Conservation (phyloP, 1,139 yeast species). For the Suhomyces bribrorum region DNA sequence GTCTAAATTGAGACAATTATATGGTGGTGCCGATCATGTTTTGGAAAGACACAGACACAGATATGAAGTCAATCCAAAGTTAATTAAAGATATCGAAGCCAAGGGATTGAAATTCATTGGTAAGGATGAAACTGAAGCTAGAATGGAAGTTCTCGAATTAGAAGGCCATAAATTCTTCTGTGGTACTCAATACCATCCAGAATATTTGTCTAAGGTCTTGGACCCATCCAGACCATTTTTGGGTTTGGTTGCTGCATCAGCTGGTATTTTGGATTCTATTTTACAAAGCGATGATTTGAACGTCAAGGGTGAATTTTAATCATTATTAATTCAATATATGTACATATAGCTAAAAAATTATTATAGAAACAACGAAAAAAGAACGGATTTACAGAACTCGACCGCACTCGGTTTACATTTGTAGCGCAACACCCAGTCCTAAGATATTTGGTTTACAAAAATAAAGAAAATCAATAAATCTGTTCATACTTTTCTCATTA, state of each 20-base stretch:
- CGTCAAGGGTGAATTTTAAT: constrained; percentile 47
- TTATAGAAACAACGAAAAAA: constrained; percentile 2
- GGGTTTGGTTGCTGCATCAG: constrained; percentile 92
- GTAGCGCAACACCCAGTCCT: background rate
- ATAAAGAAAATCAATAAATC: no score
- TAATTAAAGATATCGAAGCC: constrained; percentile 67
- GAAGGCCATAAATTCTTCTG: constrained; percentile 82
- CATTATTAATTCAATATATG: constrained; percentile 2
- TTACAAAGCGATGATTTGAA: constrained; percentile 48
- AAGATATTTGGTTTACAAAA: no score
- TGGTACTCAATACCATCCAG: constrained; percentile 98
- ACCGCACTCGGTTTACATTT: no score
- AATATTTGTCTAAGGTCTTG: constrained; percentile 90
- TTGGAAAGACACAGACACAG: constrained; percentile 98
- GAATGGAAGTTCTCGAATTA: constrained; percentile 94
- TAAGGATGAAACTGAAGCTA: constrained; percentile 81
- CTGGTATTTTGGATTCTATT: constrained; percentile 72
- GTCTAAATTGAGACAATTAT: constrained; percentile 75
- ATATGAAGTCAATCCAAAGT: constrained; percentile 90
- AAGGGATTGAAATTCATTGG: constrained; percentile 89
- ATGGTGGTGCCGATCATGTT: constrained; percentile 70
- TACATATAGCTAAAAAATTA: constrained; percentile 10
- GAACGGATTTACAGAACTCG: background rate
- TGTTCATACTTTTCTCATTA: no score
- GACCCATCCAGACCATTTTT: constrained; percentile 96